These are phyloP conservation scores for Populus ilicifolia DNA, from an alignment of 345 rosid species.

Conservation along the genomic window DNA sequence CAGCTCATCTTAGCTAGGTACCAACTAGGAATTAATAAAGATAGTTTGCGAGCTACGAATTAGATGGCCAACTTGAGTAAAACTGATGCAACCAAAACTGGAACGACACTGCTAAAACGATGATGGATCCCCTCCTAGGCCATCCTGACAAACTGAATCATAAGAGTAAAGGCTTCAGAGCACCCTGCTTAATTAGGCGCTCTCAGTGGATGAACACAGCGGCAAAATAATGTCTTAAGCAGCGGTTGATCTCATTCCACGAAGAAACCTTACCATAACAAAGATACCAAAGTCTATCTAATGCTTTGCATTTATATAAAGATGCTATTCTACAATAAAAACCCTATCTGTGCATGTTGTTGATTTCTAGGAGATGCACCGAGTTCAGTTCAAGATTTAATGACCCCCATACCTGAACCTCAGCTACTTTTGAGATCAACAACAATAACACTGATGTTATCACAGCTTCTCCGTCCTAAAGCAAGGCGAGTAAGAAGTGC, in stretches of 20 bases:
- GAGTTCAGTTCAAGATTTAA: conserved; percentile 6
- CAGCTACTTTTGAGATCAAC: conserved; percentile 51
- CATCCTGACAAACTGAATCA: too few species aligned
- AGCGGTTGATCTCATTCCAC: neutral
- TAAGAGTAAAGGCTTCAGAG: neutral
- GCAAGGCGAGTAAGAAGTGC: conserved; percentile 71
- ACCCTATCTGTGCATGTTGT: conserved; percentile 1
- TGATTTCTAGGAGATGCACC: conserved; percentile 5
- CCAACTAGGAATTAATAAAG: neutral
- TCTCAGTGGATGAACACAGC: neutral
- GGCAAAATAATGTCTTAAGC: neutral
- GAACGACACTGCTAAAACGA: too few species aligned
- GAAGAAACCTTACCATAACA: neutral
- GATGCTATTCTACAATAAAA: neutral
- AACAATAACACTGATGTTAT: conserved; percentile 75
- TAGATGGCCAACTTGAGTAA: neutral
- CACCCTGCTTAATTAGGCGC: neutral
- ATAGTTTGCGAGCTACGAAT: neutral
- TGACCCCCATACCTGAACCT: neutral
- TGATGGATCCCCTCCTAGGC: too few species aligned
- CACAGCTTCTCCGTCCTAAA: conserved; percentile 59
- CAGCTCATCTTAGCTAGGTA: neutral
- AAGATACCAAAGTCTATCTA: neutral
- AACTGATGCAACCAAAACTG: neutral
- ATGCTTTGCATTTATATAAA: neutral